A percentile compares a stretch with the other conserved stretches of the same genome.
phyloP scores from a whole-genome alignment of 2,329 filamentous ascomycete species.

The Magnaporthiopsis poae region DNA sequence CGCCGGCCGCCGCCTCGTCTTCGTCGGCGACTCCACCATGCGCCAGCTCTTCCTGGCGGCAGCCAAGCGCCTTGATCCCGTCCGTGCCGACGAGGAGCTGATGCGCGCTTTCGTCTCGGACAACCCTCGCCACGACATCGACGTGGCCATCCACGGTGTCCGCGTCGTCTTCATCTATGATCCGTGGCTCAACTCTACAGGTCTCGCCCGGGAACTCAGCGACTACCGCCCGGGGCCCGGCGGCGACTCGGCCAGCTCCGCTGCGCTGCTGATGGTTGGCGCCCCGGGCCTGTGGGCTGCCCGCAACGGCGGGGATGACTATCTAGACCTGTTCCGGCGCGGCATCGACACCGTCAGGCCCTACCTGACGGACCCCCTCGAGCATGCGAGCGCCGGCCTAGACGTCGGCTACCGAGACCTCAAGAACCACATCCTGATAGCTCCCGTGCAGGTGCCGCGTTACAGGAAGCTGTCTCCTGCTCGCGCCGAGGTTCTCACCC shows the following conservation, averaged over 20 bases:
- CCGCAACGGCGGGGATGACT: constrained; percentile 35
- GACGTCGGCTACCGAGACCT: constrained; percentile 13
- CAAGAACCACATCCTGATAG: constrained; percentile 19
- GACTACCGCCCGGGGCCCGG: constrained; percentile 22
- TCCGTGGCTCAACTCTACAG: constrained; percentile 47
- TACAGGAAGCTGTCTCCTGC: constrained; percentile 33
- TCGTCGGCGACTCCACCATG: constrained; percentile 51
- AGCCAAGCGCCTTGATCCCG: constrained; percentile 35
- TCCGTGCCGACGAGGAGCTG: constrained; percentile 26
- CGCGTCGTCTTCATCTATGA: constrained; percentile 52
- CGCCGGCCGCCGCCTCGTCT: constrained; percentile 40
- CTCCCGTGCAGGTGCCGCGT: constrained; percentile 31
- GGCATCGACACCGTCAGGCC: constrained; percentile 35
- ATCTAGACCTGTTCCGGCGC: constrained; percentile 33
- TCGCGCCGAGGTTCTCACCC: constrained; percentile 33
- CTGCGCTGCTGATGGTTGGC: constrained; percentile 42
- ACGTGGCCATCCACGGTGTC: constrained; percentile 33
- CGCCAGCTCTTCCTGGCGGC: constrained; percentile 53
- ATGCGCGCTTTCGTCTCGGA: constrained; percentile 23
- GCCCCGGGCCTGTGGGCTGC: constrained; percentile 46
- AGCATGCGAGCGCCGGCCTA: constrained; percentile 6
- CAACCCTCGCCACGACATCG: constrained; percentile 34
- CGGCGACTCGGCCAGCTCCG: constrained; percentile 20
- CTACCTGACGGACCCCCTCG: constrained; percentile 18
- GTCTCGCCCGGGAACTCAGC: constrained; percentile 30